Evolutionary conservation across 306 rosid genomes (phyloP).

Genomic region (Carpinus fangiana): DNA sequence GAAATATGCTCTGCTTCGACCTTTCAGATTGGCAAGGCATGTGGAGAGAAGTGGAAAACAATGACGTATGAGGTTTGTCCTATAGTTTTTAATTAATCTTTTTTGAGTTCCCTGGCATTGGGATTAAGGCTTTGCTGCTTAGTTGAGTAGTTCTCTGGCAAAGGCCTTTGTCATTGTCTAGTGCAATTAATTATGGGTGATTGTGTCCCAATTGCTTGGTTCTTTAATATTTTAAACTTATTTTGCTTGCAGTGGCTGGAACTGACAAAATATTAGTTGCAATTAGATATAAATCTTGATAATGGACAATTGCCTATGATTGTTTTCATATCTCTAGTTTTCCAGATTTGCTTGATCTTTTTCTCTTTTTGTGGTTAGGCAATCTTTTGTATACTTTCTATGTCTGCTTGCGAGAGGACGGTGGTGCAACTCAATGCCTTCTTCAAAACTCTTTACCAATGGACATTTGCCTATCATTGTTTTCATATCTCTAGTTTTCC

Average conservation of each 20-base stretch:
- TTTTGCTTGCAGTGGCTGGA: background rate
- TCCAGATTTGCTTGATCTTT: no score
- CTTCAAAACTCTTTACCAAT: no score
- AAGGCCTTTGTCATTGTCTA: background rate
- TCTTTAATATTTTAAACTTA: background rate
- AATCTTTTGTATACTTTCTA: no score
- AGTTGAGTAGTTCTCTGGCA: background rate
- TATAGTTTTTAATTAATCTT: slow-evolving; percentile 7
- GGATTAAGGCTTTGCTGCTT: background rate
- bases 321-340: no score
- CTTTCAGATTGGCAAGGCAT: slow-evolving; percentile 90
- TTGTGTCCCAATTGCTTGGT: background rate
- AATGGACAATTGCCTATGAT: no score
- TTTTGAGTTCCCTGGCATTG: background rate
- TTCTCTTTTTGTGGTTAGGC: no score
- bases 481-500: no score
- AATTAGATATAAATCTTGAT: no score
- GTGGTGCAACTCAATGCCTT: no score
- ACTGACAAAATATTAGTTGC: background rate
- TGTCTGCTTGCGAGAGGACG: no score
- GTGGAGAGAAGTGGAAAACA: slow-evolving; percentile 98
- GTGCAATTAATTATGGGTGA: background rate
- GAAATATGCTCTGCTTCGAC: slow-evolving; percentile 19
- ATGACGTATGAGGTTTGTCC: slow-evolving; percentile 80
- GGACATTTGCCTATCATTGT: no score